Conservation (phyloP, 2,329 filamentous ascomycete genomes). For the Epicoccum sorghinum region DNA sequence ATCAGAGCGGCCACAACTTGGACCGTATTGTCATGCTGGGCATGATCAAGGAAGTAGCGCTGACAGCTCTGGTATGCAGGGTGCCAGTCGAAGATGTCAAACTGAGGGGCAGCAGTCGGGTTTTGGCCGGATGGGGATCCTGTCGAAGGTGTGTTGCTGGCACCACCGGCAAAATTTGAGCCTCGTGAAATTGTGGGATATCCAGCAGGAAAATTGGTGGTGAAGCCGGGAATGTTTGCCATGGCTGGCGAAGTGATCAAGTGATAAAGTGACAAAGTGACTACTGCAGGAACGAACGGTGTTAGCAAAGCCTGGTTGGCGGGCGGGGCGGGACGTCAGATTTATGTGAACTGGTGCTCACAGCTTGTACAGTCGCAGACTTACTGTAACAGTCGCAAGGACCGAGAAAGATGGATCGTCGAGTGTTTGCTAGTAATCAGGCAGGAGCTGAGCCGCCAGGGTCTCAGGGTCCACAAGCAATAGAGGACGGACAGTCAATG, state of each 20-base stretch:
- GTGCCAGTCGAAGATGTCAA: conserved; percentile 93
- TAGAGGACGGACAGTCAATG: conserved; percentile 12
- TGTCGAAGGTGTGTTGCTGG: conserved; percentile 30
- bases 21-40: conserved; percentile 80
- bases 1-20: conserved; percentile 89
- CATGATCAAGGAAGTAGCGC: conserved; percentile 88
- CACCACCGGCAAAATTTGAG: conserved; percentile 34
- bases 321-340: conserved; percentile 23
- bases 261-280: conserved; percentile 1
- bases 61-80: conserved; percentile 89
- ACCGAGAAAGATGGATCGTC: conserved; percentile 8
- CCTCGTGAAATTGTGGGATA: conserved; percentile 40
- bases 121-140: conserved; percentile 34
- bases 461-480: conserved; percentile 22
- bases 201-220: conserved; percentile 40
- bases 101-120: conserved; percentile 47
- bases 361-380: conserved; percentile 23
- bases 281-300: conserved; percentile 38
- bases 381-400: conserved; percentile 19
- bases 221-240: conserved; percentile 38
- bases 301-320: conserved; percentile 32
- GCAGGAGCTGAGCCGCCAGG: conserved; percentile 9
- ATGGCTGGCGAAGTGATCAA: conserved; percentile 24
- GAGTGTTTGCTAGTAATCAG: conserved; percentile 4
- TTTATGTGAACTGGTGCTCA: conserved; percentile 20